Evolutionary conservation across 2,329 filamentous ascomycete species (phyloP).

Genomic region (Monosporascus sp.): DNA sequence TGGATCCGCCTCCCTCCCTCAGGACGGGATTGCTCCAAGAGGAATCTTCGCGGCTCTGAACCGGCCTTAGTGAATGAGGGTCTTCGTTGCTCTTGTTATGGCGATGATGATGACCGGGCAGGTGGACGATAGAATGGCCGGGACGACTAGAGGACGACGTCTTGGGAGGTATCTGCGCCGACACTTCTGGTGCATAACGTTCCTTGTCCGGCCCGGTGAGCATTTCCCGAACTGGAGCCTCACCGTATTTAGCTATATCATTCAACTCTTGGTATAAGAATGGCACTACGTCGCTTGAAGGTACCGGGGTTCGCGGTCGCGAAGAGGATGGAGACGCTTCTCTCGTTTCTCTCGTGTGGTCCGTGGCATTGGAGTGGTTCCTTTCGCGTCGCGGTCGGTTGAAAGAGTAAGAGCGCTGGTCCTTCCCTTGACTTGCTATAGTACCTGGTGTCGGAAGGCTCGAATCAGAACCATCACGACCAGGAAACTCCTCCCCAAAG

Average conservation of each 20-base stretch:
- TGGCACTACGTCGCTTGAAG: constrained; percentile 91
- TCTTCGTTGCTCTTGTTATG: constrained; percentile 69
- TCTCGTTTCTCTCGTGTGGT: constrained; percentile 51
- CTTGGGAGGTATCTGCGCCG: constrained; percentile 46
- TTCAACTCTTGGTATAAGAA: constrained; percentile 89
- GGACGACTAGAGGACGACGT: constrained; percentile 59
- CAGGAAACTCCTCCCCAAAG: constrained; percentile 84
- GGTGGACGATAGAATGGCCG: constrained; percentile 55
- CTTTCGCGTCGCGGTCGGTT: constrained; percentile 62
- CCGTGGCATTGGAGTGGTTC: constrained; percentile 72
- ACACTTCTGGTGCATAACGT: constrained; percentile 51
- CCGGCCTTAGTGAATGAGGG: constrained; percentile 61
- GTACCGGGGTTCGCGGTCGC: constrained; percentile 76
- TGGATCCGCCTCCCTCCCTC: constrained; percentile 48
- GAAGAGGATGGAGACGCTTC: constrained; percentile 72
- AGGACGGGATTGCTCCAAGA: constrained; percentile 40
- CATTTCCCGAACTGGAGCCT: constrained; percentile 68
- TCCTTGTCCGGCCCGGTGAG: constrained; percentile 65
- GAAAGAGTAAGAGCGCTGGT: constrained; percentile 59
- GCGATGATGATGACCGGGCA: constrained; percentile 56
- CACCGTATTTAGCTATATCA: constrained; percentile 71
- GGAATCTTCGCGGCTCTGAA: constrained; percentile 70
- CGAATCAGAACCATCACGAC: constrained; percentile 67
- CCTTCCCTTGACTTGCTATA: constrained; percentile 50
- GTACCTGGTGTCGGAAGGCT: constrained; percentile 43